A percentile compares a stretch with the other conserved stretches of the same genome.
phyloP scores from a whole-genome alignment of 148 eudicot species.

The Polygonum maritimum region DNA sequence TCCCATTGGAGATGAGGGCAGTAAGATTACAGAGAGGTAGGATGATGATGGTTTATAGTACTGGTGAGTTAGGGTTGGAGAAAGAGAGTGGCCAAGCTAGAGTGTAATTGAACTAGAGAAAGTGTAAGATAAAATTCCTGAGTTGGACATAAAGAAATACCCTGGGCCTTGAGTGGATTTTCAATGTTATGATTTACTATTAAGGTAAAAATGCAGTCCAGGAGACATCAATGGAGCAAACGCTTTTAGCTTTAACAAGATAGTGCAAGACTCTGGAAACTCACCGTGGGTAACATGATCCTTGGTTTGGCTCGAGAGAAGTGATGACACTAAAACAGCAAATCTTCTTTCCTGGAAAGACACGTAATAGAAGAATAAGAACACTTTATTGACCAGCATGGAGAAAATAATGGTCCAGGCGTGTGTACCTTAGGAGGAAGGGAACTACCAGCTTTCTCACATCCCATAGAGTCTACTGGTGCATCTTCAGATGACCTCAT shows the following conservation, averaged over 20 bases:
- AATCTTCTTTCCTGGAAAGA: slow-evolving; percentile 79
- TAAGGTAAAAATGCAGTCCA: not conserved
- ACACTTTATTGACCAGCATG: not conserved
- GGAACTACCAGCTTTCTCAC: slow-evolving; percentile 77
- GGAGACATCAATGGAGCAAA: not conserved
- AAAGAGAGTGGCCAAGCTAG: not conserved
- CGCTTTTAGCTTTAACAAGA: not conserved
- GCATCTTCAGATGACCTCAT: slow-evolving; percentile 89
- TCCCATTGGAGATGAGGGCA: not conserved
- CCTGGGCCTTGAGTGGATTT: not conserved
- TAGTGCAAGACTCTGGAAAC: slow-evolving; percentile 14
- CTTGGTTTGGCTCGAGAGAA: slow-evolving; percentile 97
- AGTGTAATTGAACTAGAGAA: not conserved
- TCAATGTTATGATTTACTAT: not conserved
- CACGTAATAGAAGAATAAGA: not conserved
- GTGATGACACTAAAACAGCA: slow-evolving; percentile 66
- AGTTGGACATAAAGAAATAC: not conserved
- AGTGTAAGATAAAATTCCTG: not conserved
- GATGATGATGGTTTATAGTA: not conserved
- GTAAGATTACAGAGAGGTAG: not conserved
- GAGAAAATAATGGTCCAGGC: not conserved
- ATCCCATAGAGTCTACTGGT: slow-evolving; percentile 86
- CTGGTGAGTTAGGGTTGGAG: not conserved
- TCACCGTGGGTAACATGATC: slow-evolving; percentile 91
- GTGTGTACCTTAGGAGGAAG: slow-evolving; percentile 73